These are phyloP conservation scores for Cinchona pubescens DNA, from an alignment of 257 asterid species.

Conservation along the genomic window DNA sequence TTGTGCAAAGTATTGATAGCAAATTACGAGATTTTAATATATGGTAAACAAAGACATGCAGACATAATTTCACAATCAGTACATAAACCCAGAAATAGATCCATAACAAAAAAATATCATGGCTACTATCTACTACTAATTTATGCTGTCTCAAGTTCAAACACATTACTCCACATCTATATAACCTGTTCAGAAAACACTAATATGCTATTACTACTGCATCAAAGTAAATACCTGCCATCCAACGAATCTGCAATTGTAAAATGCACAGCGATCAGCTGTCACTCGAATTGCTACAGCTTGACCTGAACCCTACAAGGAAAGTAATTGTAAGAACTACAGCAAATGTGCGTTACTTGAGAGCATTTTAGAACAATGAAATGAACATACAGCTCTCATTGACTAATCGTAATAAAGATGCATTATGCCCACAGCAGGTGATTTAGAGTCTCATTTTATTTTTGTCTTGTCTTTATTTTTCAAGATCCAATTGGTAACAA, in stretches of 20 bases:
- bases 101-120: not conserved
- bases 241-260: constrained; percentile 89
- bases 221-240: constrained; percentile 64
- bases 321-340: constrained; percentile 1
- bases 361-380: not conserved
- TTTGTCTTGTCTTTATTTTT: not conserved
- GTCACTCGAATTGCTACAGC: constrained; percentile 95
- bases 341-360: not conserved
- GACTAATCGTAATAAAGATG: not conserved
- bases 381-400: too few species aligned
- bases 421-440: not conserved
- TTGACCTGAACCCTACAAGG: constrained; percentile 79
- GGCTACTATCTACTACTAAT: not conserved
- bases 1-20: too few species aligned
- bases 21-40: not conserved
- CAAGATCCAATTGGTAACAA: not conserved
- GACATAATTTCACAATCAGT: not conserved
- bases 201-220: not conserved
- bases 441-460: not conserved
- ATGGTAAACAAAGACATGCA: not conserved
- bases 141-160: not conserved
- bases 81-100: not conserved
- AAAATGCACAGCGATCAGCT: constrained; percentile 88
- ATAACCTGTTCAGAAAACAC: not conserved
- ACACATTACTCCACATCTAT: not conserved